Evolutionary conservation across 2,329 filamentous ascomycete species (phyloP).

Genomic region (Talaromyces sp.): DNA sequence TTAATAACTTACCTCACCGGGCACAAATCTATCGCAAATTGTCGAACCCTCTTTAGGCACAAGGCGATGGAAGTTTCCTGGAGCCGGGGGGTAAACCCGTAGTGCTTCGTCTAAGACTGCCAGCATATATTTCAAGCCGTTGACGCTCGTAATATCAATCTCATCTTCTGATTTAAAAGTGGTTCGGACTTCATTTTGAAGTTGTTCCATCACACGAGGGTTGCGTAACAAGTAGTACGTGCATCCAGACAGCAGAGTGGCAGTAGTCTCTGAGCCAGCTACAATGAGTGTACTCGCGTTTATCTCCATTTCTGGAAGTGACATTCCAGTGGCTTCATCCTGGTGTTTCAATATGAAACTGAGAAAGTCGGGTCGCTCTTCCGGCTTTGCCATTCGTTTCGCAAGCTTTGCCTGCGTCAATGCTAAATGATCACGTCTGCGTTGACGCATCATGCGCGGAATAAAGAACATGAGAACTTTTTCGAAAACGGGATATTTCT

Average conservation of each 20-base stretch:
- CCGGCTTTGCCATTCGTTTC: neutral
- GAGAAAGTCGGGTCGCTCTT: constrained; percentile 4
- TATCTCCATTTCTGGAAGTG: neutral
- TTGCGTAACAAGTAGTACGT: neutral
- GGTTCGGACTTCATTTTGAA: neutral
- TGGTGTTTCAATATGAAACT: neutral
- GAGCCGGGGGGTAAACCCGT: neutral
- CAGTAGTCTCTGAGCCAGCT: neutral
- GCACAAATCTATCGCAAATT: neutral
- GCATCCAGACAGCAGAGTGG: neutral
- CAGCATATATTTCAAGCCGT: neutral
- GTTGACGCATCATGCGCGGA: neutral
- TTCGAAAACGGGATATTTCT: neutral
- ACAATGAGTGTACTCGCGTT: neutral
- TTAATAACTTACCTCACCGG: neutral
- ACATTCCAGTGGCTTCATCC: neutral
- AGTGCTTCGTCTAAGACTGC: neutral
- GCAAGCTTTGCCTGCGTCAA: neutral
- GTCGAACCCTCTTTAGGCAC: neutral
- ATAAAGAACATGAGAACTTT: neutral
- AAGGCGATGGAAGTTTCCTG: neutral
- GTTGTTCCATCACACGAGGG: neutral
- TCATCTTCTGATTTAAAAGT: neutral
- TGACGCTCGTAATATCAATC: neutral
- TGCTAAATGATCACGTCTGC: neutral